phyloP scores from a whole-genome alignment of 1,284 basidiomycete species.

The Lentinula novae-zelandiae region DNA sequence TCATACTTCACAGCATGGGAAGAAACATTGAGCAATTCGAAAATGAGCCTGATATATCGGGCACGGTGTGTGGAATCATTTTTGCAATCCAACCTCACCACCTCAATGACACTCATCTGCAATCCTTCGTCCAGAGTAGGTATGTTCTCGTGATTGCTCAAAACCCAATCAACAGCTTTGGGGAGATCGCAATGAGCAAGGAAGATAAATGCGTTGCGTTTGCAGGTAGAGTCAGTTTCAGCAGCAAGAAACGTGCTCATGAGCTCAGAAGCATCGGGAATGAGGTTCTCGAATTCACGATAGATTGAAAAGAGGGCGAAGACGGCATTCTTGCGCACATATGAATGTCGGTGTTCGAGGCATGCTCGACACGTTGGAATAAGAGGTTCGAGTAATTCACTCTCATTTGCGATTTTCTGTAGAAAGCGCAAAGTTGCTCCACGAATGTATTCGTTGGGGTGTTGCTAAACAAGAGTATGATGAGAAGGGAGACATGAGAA shows the following conservation, averaged over 20 bases:
- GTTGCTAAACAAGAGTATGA: slow-evolving; percentile 64
- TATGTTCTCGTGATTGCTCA: slow-evolving; percentile 84
- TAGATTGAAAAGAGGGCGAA: slow-evolving; percentile 96
- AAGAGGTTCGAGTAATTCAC: slow-evolving; percentile 94
- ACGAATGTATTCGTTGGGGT: slow-evolving; percentile 99
- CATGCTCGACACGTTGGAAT: slow-evolving; percentile 92
- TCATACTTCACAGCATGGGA: slow-evolving; percentile 98
- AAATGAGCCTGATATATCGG: slow-evolving; percentile 92
- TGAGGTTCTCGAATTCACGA: slow-evolving; percentile 90
- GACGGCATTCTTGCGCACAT: slow-evolving; percentile 98
- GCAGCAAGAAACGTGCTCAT: slow-evolving; percentile 98
- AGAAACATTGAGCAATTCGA: slow-evolving; percentile 88
- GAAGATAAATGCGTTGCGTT: slow-evolving; percentile 96
- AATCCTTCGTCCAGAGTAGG: slow-evolving; percentile 86
- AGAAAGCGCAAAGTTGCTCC: slow-evolving; percentile 96
- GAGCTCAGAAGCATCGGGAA: slow-evolving; percentile 96
- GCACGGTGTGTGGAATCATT: slow-evolving; percentile 79
- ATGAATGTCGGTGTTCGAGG: slow-evolving; percentile 97
- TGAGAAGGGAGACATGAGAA: neutral
- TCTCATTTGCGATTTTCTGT: slow-evolving; percentile 92
- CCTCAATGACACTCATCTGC: slow-evolving; percentile 96
- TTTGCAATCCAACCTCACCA: slow-evolving; percentile 90
- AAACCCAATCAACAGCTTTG: slow-evolving; percentile 90
- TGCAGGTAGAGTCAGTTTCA: slow-evolving; percentile 95
- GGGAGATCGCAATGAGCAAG: slow-evolving; percentile 87